These are phyloP conservation scores for Basipetospora chlamydospora DNA, from an alignment of 2,329 filamentous ascomycete genomes.

Conservation along the genomic window DNA sequence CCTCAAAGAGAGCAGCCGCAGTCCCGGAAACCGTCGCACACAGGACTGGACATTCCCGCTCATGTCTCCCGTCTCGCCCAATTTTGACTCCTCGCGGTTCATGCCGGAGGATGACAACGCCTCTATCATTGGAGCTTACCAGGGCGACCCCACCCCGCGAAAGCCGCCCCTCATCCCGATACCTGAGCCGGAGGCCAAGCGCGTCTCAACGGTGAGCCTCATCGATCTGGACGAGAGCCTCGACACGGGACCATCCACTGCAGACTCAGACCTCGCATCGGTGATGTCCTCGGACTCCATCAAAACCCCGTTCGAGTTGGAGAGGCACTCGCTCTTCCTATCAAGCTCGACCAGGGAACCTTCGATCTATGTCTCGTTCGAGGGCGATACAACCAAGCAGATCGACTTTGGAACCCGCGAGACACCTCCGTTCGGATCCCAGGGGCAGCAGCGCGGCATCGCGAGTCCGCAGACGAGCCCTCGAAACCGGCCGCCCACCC, in stretches of 20 bases:
- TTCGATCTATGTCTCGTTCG: conserved; percentile 46
- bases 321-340: conserved; percentile 41
- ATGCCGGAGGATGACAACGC: neutral
- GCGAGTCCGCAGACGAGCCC: no score
- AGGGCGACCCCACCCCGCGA: conserved; percentile 20
- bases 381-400: no score
- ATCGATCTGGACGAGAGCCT: conserved; percentile 42
- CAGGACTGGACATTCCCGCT: conserved; percentile 5
- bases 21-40: conserved; percentile 2
- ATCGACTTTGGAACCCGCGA: no score
- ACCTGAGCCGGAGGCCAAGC: conserved; percentile 13
- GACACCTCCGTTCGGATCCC: no score
- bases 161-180: neutral
- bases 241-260: conserved; percentile 39
- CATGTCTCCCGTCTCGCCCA: conserved; percentile 1
- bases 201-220: conserved; percentile 26
- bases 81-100: neutral
- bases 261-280: conserved; percentile 42
- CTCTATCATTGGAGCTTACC: neutral
- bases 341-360: conserved; percentile 32
- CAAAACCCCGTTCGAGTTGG: conserved; percentile 48
- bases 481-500: no score
- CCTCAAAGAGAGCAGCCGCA: neutral
- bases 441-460: no score
- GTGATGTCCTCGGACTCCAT: conserved; percentile 33